Evolutionary conservation across 306 rosid species (phyloP).

Genomic region (Cicer cuneatum): DNA sequence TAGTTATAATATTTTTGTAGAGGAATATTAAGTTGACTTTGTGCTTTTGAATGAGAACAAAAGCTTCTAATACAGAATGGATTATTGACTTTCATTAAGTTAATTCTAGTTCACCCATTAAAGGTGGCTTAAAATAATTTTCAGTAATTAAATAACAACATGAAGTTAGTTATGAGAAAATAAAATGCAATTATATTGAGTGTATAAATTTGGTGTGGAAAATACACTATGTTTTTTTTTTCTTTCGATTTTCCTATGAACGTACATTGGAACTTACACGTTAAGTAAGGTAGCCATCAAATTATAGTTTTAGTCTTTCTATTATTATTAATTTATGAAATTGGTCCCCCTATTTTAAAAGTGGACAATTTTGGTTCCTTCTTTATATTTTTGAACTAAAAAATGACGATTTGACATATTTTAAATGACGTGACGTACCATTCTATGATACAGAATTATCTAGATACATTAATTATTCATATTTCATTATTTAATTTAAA

Average conservation of each 20-base stretch:
- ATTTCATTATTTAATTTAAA: too few relatives aligned
- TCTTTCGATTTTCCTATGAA: neutral
- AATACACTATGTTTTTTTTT: neutral
- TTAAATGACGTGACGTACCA: too few relatives aligned
- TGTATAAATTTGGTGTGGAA: neutral
- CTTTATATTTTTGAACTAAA: too few relatives aligned
- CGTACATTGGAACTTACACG: neutral
- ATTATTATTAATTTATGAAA: too few relatives aligned
- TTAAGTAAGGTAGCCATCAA: neutral
- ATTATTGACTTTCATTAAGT: neutral
- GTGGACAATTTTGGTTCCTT: too few relatives aligned
- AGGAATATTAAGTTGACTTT: constrained; percentile 37
- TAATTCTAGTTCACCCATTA: neutral
- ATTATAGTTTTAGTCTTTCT: too few relatives aligned
- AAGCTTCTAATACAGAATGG: constrained; percentile 5
- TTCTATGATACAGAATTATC: too few relatives aligned
- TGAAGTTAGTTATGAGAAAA: neutral
- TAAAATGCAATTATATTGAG: neutral
- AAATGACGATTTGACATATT: too few relatives aligned
- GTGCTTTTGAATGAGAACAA: constrained; percentile 7
- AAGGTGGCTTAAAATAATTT: neutral
- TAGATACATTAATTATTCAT: too few relatives aligned
- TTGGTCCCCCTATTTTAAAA: too few relatives aligned
- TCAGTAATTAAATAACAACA: neutral
- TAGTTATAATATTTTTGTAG: neutral